Percentiles rank a stretch among this genome's conserved stretches.
Evolutionary conservation across 257 asterid genomes (phyloP).

Genomic region (Ballota nigra): DNA sequence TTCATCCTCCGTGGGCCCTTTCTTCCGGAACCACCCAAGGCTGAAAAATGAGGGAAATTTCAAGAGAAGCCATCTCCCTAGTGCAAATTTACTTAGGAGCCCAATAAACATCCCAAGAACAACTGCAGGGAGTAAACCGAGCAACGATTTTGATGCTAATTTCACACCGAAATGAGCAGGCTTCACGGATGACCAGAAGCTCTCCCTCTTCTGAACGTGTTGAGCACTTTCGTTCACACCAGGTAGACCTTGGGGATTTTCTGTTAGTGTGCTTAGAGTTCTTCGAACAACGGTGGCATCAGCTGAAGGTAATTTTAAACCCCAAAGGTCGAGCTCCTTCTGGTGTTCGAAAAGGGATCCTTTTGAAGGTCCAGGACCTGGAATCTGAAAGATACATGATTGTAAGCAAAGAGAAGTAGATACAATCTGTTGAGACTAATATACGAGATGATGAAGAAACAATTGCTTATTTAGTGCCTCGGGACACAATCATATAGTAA

Average conservation of each 20-base stretch:
- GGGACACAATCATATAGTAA: not conserved
- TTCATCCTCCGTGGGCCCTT: constrained; percentile 86
- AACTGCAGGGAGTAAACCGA: constrained; percentile 51
- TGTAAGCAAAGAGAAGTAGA: not conserved
- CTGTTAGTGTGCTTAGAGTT: constrained; percentile 52
- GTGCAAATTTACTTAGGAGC: constrained; percentile 39
- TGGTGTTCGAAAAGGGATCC: constrained; percentile 64
- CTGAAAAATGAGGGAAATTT: constrained; percentile 66
- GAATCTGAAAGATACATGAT: constrained; percentile 50
- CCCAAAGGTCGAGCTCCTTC: constrained; percentile 69
- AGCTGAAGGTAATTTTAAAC: constrained; percentile 77
- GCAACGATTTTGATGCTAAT: constrained; percentile 47
- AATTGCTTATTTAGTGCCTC: not conserved
- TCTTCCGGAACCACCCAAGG: constrained; percentile 62
- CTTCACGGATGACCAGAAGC: constrained; percentile 66
- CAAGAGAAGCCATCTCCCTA: constrained; percentile 68
- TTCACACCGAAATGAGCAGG: constrained; percentile 78
- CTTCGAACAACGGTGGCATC: constrained; percentile 76
- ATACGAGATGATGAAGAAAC: not conserved
- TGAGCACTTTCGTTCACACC: constrained; percentile 59
- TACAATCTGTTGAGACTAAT: not conserved
- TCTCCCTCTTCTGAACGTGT: constrained; percentile 42
- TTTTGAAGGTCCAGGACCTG: constrained; percentile 63
- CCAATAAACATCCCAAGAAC: constrained; percentile 49
- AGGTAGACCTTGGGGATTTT: constrained; percentile 62